Evolutionary conservation across 2,329 filamentous ascomycete genomes (phyloP).

Genomic region (Parafenestella ontariensis): DNA sequence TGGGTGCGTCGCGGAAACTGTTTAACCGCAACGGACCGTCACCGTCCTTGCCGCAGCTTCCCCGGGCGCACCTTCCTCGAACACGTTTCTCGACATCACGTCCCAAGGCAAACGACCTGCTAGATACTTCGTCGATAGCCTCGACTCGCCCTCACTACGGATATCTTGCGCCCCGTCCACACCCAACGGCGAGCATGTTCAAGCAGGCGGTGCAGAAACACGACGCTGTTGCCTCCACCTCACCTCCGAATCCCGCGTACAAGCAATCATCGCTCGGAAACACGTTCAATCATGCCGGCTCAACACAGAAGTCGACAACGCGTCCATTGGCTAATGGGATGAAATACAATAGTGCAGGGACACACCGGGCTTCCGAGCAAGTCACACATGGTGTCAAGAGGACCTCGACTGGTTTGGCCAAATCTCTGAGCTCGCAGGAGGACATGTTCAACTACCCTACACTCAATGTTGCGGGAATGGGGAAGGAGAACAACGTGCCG

Average conservation of each 20-base stretch:
- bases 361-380: slow-evolving; percentile 14
- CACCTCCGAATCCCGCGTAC: slow-evolving; percentile 28
- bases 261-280: slow-evolving; percentile 48
- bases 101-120: not conserved
- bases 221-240: slow-evolving; percentile 39
- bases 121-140: not conserved
- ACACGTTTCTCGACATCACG: slow-evolving; percentile 23
- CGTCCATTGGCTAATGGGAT: slow-evolving; percentile 45
- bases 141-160: slow-evolving; percentile 17
- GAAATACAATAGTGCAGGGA: slow-evolving; percentile 30
- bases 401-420: slow-evolving; percentile 55
- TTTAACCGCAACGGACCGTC: slow-evolving; percentile 30
- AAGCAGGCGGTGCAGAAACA: slow-evolving; percentile 51
- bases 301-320: slow-evolving; percentile 35
- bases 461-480: slow-evolving; percentile 32
- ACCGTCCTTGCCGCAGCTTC: slow-evolving; percentile 23
- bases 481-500: slow-evolving; percentile 35
- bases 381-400: slow-evolving; percentile 51
- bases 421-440: slow-evolving; percentile 49
- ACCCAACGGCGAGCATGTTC: slow-evolving; percentile 45
- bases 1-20: slow-evolving; percentile 46
- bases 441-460: slow-evolving; percentile 39
- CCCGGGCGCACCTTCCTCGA: slow-evolving; percentile 26
- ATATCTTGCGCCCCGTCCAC: slow-evolving; percentile 24
- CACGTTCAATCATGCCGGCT: slow-evolving; percentile 48